A percentile compares a stretch with the other conserved stretches of the same genome.
These are phyloP conservation scores for Paecilomyces niveus DNA, from an alignment of 2,329 filamentous ascomycete species.

Conservation along the genomic window DNA sequence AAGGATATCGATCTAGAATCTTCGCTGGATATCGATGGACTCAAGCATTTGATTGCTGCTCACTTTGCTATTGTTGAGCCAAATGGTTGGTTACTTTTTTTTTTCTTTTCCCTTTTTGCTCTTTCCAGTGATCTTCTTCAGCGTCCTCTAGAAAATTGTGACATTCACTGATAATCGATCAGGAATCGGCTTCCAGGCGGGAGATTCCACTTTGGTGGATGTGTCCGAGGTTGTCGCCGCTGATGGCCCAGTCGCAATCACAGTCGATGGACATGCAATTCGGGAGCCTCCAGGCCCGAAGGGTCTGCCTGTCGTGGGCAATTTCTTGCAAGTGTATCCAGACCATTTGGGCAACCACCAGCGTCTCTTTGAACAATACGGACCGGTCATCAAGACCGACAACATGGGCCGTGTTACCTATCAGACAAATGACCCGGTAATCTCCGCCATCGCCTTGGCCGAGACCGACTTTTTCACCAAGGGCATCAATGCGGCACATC, in stretches of 20 bases:
- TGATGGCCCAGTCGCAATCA: conserved; percentile 13
- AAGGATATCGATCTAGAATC: conserved; percentile 10
- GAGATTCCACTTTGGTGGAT: conserved; percentile 8
- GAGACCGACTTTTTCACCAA: conserved; percentile 51
- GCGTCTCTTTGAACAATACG: conserved; percentile 47
- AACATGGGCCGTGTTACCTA: conserved; percentile 40
- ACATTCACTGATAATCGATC: neutral
- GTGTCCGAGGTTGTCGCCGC: conserved; percentile 10
- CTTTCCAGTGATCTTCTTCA: neutral
- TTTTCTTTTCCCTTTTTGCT: neutral
- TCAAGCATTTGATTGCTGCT: conserved; percentile 17
- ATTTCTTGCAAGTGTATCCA: conserved; percentile 49
- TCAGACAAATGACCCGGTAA: conserved; percentile 33
- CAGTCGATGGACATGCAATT: conserved; percentile 15
- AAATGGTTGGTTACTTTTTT: conserved; percentile 11
- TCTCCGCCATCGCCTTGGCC: conserved; percentile 44
- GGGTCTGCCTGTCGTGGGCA: conserved; percentile 40
- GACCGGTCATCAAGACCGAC: conserved; percentile 45
- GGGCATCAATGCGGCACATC: conserved; percentile 34
- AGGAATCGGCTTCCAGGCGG: conserved; percentile 16
- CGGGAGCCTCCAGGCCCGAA: conserved; percentile 15
- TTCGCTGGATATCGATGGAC: conserved; percentile 10
- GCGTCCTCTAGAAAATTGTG: neutral
- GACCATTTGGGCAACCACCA: conserved; percentile 54
- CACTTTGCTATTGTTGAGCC: conserved; percentile 25